phyloP scores from a whole-genome alignment of 2,329 filamentous ascomycete species.

The Neofusicoccum kwambonambiense region DNA sequence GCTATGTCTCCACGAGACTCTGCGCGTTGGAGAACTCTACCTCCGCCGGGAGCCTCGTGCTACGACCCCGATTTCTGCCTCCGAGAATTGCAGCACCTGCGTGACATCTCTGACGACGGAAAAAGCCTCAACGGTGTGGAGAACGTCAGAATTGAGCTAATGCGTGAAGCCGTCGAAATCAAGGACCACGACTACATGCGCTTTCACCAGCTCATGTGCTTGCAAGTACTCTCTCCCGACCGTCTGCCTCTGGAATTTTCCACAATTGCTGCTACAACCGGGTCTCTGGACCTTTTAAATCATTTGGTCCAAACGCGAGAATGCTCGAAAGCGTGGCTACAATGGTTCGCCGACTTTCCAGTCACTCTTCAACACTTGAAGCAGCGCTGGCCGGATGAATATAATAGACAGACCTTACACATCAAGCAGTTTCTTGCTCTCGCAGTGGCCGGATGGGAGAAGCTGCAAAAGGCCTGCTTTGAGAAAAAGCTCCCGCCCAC shows the following conservation, averaged over 20 bases:
- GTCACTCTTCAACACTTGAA: slow-evolving; percentile 27
- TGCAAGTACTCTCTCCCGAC: background rate
- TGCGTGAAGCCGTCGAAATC: background rate
- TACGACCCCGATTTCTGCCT: background rate
- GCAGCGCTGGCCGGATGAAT: slow-evolving; percentile 27
- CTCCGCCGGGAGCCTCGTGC: background rate
- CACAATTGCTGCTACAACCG: background rate
- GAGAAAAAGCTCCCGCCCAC: slow-evolving; percentile 51
- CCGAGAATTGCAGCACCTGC: background rate
- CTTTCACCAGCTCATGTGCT: slow-evolving; percentile 17
- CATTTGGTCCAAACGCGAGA: background rate
- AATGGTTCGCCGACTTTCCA: slow-evolving; percentile 49
- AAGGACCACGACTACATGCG: slow-evolving; percentile 3
- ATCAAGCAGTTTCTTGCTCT: slow-evolving; percentile 45
- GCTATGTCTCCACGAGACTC: background rate
- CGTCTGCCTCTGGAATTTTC: background rate
- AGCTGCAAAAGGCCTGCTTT: slow-evolving; percentile 24
- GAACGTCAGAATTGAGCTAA: background rate
- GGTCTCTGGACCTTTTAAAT: background rate
- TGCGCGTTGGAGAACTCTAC: background rate
- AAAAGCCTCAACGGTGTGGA: background rate
- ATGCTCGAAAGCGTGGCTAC: background rate
- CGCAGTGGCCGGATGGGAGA: slow-evolving; percentile 21
- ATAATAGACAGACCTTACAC: slow-evolving; percentile 33
- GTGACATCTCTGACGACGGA: background rate